Evolutionary conservation across 1,284 basidiomycete species (phyloP).

Genomic region (Golubevia sp.): DNA sequence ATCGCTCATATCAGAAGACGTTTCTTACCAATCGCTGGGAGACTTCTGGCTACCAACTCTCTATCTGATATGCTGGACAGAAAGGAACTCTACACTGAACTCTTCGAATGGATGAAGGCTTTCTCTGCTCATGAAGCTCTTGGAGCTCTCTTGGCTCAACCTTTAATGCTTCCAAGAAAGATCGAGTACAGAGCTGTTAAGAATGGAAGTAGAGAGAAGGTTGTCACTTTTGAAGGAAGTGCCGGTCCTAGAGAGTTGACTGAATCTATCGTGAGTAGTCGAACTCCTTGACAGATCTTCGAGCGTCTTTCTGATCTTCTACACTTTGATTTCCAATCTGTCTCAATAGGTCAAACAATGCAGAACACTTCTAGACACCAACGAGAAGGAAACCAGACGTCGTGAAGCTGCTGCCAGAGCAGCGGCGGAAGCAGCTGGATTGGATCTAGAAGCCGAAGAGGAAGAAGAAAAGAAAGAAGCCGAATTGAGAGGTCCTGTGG

Average conservation of each 20-base stretch:
- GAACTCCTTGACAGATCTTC: no score
- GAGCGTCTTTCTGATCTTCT: no score
- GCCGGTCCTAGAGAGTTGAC: no score
- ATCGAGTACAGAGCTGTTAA: neutral
- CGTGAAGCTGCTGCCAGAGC: neutral
- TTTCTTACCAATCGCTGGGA: conserved; percentile 82
- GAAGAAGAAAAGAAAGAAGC: conserved; percentile 24
- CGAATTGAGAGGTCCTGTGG: neutral
- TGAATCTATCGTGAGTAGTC: no score
- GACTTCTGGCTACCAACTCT: conserved; percentile 84
- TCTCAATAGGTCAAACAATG: no score
- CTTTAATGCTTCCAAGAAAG: conserved; percentile 6
- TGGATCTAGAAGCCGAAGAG: conserved; percentile 68
- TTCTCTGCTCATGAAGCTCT: conserved; percentile 86
- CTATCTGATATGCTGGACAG: conserved; percentile 89
- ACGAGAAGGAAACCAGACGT: neutral
- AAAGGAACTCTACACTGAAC: conserved; percentile 79
- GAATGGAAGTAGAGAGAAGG: no score
- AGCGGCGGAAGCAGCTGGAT: neutral
- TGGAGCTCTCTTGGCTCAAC: conserved; percentile 62
- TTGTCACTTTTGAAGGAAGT: neutral
- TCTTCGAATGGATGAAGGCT: conserved; percentile 86
- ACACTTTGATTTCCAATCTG: no score
- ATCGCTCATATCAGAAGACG: conserved; percentile 83
- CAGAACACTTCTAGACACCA: neutral